Evolutionary conservation across 768 basidiomycete genomes (phyloP), one percentile per base, ranked within the genome.

Genomic region (Piloderma croceum): DNA sequence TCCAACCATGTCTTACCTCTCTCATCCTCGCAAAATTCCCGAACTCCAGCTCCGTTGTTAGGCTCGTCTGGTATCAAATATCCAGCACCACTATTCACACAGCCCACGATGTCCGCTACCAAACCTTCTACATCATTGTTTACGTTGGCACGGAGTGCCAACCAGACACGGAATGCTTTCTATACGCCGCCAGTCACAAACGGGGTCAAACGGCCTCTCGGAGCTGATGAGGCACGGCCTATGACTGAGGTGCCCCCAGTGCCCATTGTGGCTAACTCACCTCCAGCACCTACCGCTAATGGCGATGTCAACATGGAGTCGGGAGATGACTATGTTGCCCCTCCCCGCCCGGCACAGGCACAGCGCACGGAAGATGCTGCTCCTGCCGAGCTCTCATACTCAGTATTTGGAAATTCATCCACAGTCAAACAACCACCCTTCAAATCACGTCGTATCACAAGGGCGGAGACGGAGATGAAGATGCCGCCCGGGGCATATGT

Each of bases 91-190:
- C 41, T 62, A 36, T 47, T 58, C 20, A 25, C 45, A 12, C 41
- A 47, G 15, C 42, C 47, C n/a, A n/a, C n/a, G 13, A 24, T 7
- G 31, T 4, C 38, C n/a, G 19, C 10, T 10, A 31, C 46, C 20
- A 48, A 24, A 22, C 36, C 53, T 23, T 36, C 47, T 44, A 24
- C 57, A 39, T 55, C 56, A 11, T 43, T 67, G 3, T 76, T 80
- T 41, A 65, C 69, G 6, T 68, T 71, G 2, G 38, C 51, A 2
- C 67, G 68, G 13, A 70, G 68, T 19, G 79, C 82, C 1, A 71
- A 70, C 36, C 65, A 64, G 23, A 68, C 71, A 7, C 69, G 65
- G 18, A 86, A 85, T 46, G 83, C 83, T 4, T 86, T 86, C 54
- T 85, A 77, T 52, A 67, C 71, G 25, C 81, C 79, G 1, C 71